Evolutionary conservation across 1,284 basidiomycete genomes (phyloP), one percentile per base, ranked within the genome.

Genomic region (Somion occarium): DNA sequence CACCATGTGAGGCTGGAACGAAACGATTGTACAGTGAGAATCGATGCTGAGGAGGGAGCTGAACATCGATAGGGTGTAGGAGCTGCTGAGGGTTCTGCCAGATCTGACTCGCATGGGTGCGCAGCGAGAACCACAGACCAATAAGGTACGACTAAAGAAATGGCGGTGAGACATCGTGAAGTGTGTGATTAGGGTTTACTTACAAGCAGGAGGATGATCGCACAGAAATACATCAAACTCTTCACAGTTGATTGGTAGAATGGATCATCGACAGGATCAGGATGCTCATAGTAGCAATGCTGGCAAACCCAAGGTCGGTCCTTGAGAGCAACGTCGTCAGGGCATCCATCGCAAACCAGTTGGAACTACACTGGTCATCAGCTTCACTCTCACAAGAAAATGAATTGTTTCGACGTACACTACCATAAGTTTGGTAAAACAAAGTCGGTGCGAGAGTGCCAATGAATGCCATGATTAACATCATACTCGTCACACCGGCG

Each of bases 401-500:
- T n/a, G n/a, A n/a, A n/a, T n/a, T n/a, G n/a, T 23, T 42, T 54
- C 47, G 42, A 82, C 93, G 70, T 62, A 96, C 94, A 59, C 93
- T 95, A 43, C 97, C 97, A 68, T 98, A 99, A 15, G 91, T 96
- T 70, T 99, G 95, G 71, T 99, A 99, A 69, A 99, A 99, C 61
- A 99, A 68, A 0, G 97, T 99, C 2, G 97, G 97, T 0, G 94
- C 88, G 50, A 99, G 74, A 2, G 93, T 93, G 13, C 97, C 97
- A 54, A 99, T 98, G 67, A 99, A 95, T 4, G 97, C 97, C 96
- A 99, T 99, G 72, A 99, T 99, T 61, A 99, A 71, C 93, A 99
- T 97, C 70, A 98, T 98, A 64, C 93, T 97, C 0, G 97, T 99
- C 11, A 99, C 97, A 44, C 97, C 93, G 2, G 97, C 97, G 61